phyloP scores from a whole-genome alignment of 106 monocot genomes.

The Cymbidium sinense region DNA sequence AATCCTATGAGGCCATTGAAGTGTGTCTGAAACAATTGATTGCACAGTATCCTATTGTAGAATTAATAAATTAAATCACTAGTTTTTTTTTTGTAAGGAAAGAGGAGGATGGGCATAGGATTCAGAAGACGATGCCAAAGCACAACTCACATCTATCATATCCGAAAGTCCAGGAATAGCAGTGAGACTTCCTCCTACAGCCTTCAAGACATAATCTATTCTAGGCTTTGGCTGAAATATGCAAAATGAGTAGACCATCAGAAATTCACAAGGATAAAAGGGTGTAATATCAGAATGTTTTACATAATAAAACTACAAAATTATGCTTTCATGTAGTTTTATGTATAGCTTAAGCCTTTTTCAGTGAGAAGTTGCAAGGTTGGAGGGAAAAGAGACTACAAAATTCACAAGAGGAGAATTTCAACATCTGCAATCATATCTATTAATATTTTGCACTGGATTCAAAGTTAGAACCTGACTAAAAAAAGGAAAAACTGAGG shows the following conservation, averaged over 20 bases:
- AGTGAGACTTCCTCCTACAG: constrained; percentile 94
- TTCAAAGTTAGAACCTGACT: not conserved
- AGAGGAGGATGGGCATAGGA: not conserved
- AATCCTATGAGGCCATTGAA: constrained; percentile 97
- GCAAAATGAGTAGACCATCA: not conserved
- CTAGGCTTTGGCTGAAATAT: constrained; percentile 80
- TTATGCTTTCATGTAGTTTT: no score
- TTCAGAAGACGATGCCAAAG: not conserved
- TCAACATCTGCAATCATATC: not conserved
- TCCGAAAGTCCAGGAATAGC: constrained; percentile 95
- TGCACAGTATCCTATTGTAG: constrained; percentile 62
- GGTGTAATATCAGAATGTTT: not conserved
- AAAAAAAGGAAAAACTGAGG: not conserved
- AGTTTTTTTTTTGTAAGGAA: not conserved
- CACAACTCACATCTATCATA: constrained; percentile 79
- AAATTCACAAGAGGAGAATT: not conserved
- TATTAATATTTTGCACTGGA: not conserved
- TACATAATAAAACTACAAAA: not conserved
- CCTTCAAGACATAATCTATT: constrained; percentile 89
- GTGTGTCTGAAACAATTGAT: constrained; percentile 71
- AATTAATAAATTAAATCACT: not conserved
- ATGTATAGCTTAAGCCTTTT: no score
- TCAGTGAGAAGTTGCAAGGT: no score
- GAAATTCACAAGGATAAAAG: not conserved
- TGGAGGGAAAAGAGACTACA: no score